Evolutionary conservation across 805 yeast genomes (phyloP).

Genomic region (Hanseniaspora lindneri): DNA sequence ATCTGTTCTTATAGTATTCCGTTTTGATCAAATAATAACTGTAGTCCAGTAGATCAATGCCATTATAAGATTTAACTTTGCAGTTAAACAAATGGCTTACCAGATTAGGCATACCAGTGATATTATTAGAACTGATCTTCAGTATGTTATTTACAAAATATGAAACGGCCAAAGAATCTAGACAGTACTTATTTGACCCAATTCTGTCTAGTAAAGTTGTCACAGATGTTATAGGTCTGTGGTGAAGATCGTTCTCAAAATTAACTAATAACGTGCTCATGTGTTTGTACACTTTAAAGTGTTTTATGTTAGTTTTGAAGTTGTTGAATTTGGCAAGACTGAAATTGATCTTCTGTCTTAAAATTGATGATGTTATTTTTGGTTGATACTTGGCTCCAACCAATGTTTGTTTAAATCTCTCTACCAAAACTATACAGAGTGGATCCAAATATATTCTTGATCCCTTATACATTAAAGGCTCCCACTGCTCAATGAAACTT

Average conservation of each 20-base stretch:
- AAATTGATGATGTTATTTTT: not conserved
- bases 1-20: not conserved
- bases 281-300: not conserved
- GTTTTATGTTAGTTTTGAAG: not conserved
- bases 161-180: not conserved
- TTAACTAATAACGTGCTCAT: not conserved
- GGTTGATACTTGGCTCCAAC: not conserved
- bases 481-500: not conserved
- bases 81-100: not conserved
- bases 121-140: not conserved
- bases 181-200: not conserved
- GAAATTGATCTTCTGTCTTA: not conserved
- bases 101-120: not conserved
- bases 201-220: not conserved
- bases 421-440: not conserved
- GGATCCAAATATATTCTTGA: not conserved
- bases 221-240: not conserved
- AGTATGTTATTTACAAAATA: not conserved
- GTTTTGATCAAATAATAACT: not conserved
- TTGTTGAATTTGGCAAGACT: not conserved
- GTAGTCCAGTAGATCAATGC: not conserved
- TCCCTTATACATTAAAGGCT: not conserved
- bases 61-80: not conserved
- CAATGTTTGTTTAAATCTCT: not conserved
- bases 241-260: not conserved